phyloP scores from a whole-genome alignment of 2,329 filamentous ascomycete species.

The Arachnomyces sp. region DNA sequence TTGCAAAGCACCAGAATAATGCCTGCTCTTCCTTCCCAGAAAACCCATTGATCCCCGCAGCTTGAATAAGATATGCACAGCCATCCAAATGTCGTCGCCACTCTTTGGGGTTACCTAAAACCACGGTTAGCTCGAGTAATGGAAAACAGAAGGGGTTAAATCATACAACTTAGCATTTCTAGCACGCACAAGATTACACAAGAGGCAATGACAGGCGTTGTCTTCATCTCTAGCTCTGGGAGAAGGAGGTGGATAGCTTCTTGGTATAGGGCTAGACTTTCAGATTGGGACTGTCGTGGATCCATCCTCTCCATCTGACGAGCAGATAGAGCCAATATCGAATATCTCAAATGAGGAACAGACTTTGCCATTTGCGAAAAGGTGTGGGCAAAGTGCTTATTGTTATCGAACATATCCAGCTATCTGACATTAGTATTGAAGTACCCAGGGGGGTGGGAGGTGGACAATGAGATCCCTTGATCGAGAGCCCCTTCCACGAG shows the following conservation, averaged over 20 bases:
- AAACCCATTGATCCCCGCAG: conserved; percentile 44
- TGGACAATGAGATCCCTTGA: no score
- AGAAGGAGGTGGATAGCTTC: conserved; percentile 44
- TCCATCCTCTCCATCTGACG: conserved; percentile 44
- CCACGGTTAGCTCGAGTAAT: background rate
- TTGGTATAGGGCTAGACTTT: conserved; percentile 43
- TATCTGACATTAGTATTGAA: conserved; percentile 7
- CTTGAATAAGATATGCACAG: conserved; percentile 44
- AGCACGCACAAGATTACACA: conserved; percentile 47
- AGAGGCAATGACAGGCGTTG: conserved; percentile 43
- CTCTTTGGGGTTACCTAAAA: conserved; percentile 32
- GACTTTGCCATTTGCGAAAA: conserved; percentile 41
- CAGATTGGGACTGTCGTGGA: conserved; percentile 30
- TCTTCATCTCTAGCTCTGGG: conserved; percentile 39
- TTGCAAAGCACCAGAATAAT: conserved; percentile 48
- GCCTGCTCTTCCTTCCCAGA: conserved; percentile 43
- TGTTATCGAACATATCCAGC: conserved; percentile 48
- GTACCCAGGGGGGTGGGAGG: no score
- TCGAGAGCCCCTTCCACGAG: no score
- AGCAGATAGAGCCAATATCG: conserved; percentile 45
- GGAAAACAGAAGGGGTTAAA: background rate
- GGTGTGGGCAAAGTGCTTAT: conserved; percentile 41
- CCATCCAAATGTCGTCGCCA: conserved; percentile 47
- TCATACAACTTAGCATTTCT: conserved; percentile 43
- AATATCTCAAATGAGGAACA: conserved; percentile 39